Evolutionary conservation across 768 basidiomycete genomes (phyloP), one percentile per base, ranked within the genome.

Genomic region (Austroboletus festivus): DNA sequence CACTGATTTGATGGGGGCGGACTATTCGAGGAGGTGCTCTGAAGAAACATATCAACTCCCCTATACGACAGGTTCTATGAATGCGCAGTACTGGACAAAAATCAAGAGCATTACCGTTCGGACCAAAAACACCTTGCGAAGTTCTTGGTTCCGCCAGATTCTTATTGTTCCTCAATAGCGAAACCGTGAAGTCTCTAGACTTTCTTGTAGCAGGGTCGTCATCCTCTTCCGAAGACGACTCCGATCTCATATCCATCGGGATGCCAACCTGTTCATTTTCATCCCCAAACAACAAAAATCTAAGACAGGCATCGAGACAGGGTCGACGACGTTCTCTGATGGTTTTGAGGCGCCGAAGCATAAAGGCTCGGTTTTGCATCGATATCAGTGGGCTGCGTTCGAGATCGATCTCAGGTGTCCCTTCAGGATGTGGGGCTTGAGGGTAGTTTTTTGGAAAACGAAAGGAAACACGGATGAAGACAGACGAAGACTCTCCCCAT

Each of bases 381-480:
- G 89, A 81, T 50, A 97, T 86, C 3, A 92, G 74, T 1, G 87
- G 85, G 55, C 80, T 90, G 18, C 83, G 81, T 61, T 97, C 93
- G 2, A 97, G 73, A 42, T 93, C 90, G 38, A 97, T 80, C 10
- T 74, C 73, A 0, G 90, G 88, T 0, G 77, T 82, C 18, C 85
- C 80, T 10, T 79, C 73, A 1, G 90, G 88, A 57, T 82, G 71
- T 2, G 54, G 55, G 0, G 76, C 75, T 6, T 81, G 74, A 0
- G 89, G 87, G 61, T 98, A 98, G 37, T 80, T 80, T 20, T 81
- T 75, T 1, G 95, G 93, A 59, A 97, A 97, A 2, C 81, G 84
- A 70, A 96, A 94, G 1, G 89, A 86, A 22, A 95, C 79, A 1
- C 94, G 84, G 49, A 93, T 83, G 69, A 91, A 93, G 7, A 87